These are phyloP conservation scores for Rhizodiscina lignyota DNA, from an alignment of 495 filamentous ascomycete species.

Conservation along the genomic window DNA sequence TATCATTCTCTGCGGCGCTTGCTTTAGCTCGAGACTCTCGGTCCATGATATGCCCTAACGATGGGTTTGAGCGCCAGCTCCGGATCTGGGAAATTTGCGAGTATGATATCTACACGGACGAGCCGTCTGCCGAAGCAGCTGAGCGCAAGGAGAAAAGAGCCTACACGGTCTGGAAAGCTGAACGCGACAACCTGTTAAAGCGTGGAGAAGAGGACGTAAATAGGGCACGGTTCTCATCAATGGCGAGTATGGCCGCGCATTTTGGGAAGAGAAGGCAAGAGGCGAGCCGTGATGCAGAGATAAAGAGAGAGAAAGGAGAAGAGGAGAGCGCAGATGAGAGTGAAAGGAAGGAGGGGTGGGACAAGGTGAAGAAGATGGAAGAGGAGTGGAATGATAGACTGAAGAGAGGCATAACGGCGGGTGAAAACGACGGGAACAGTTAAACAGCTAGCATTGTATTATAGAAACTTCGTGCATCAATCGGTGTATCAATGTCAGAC, in stretches of 20 bases:
- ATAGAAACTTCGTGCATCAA: too few species aligned
- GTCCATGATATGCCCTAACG: not conserved
- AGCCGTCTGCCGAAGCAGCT: not conserved
- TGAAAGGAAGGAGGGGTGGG: not conserved
- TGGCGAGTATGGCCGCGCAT: not conserved
- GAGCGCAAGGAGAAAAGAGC: not conserved
- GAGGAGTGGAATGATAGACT: not conserved
- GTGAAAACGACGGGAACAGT: too few species aligned
- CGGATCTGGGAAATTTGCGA: conserved; percentile 3
- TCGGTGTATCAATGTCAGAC: too few species aligned
- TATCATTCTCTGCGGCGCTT: conserved; percentile 1
- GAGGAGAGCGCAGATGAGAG: not conserved
- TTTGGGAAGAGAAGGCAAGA: conserved; percentile 1
- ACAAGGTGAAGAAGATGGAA: not conserved
- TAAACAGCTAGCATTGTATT: too few species aligned
- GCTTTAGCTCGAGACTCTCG: conserved; percentile 1
- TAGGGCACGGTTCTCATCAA: not conserved
- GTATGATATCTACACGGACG: not conserved
- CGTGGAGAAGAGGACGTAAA: conserved; percentile 1
- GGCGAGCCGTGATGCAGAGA: not conserved
- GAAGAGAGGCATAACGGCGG: too few species aligned
- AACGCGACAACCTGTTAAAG: conserved; percentile 1
- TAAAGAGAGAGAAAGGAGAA: not conserved
- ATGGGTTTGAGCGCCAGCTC: conserved; percentile 3
- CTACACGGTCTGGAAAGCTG: conserved; percentile 1